Evolutionary conservation across 371 early-diverging fungal species (phyloP).

Genomic region (Catenaria anguillulae): DNA sequence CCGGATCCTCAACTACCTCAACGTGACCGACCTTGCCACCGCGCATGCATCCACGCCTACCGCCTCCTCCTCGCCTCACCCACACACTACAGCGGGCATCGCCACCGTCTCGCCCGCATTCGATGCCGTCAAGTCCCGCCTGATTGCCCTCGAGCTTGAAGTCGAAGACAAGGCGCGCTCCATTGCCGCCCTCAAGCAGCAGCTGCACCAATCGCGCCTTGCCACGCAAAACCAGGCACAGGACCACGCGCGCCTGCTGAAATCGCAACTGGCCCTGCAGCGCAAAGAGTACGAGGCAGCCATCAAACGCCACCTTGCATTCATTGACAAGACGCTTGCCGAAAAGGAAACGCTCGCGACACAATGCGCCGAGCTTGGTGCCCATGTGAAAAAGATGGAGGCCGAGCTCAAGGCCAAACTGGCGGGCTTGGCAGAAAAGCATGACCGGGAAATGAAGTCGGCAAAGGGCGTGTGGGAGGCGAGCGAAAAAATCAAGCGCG

Average conservation of each 20-base stretch:
- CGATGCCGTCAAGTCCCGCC: neutral
- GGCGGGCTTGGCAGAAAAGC: constrained; percentile 20
- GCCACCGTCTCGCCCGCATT: neutral
- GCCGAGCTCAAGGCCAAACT: constrained; percentile 24
- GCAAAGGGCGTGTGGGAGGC: constrained; percentile 29
- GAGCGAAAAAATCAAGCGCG: constrained; percentile 32
- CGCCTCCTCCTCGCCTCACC: too few relatives aligned
- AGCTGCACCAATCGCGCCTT: neutral
- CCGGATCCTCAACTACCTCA: constrained; percentile 4
- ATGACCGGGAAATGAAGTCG: constrained; percentile 23
- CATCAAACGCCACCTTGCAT: constrained; percentile 29
- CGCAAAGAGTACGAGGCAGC: constrained; percentile 35
- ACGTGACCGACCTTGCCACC: neutral
- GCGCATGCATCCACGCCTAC: neutral
- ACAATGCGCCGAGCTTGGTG: constrained; percentile 21
- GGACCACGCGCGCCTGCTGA: constrained; percentile 7
- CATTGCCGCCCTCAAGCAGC: neutral
- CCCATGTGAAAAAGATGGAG: constrained; percentile 25
- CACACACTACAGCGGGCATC: too few relatives aligned
- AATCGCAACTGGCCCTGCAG: constrained; percentile 30
- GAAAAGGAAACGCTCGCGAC: constrained; percentile 34
- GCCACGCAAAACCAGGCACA: neutral
- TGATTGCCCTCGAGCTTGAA: constrained; percentile 1
- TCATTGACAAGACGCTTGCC: constrained; percentile 29
- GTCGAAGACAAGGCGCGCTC: constrained; percentile 1